Conservation (phyloP, 2,329 filamentous ascomycete genomes). For the Neopestalotiopsis sp. region DNA sequence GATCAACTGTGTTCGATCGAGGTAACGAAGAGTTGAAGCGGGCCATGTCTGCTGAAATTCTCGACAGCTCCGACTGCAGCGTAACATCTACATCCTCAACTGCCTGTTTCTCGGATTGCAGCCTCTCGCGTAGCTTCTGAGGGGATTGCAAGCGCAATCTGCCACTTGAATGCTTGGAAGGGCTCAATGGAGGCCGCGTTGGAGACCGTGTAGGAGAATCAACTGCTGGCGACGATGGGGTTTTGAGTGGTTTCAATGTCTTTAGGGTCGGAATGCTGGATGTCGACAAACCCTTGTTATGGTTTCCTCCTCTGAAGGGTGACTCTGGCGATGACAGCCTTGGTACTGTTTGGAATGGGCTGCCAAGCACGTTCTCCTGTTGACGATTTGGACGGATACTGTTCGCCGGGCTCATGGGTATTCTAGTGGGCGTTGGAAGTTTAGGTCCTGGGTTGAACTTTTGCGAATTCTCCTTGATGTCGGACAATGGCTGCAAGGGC, state of each 20-base stretch:
- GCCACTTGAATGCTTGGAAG: conserved; percentile 47
- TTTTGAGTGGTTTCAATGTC: conserved; percentile 44
- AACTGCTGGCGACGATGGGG: conserved; percentile 3
- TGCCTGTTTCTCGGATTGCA: conserved; percentile 80
- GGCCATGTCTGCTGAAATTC: conserved; percentile 82
- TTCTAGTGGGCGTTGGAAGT: conserved; percentile 52
- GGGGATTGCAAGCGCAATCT: conserved; percentile 74
- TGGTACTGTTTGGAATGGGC: conserved; percentile 24
- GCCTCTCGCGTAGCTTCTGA: conserved; percentile 81
- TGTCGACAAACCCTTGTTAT: conserved; percentile 57
- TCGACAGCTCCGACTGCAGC: conserved; percentile 76
- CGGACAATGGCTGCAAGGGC: conserved; percentile 53
- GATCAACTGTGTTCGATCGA: conserved; percentile 45
- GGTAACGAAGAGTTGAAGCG: conserved; percentile 51
- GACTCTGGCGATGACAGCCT: conserved; percentile 26
- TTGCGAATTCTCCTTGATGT: conserved; percentile 60
- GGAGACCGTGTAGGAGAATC: conserved; percentile 22
- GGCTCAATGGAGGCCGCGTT: conserved; percentile 41
- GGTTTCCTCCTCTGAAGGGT: conserved; percentile 33
- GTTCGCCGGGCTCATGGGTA: conserved; percentile 56
- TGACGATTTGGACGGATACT: conserved; percentile 50
- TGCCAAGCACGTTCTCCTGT: conserved; percentile 51
- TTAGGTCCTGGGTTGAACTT: conserved; percentile 62
- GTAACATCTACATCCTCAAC: conserved; percentile 73
- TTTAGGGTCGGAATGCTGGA: conserved; percentile 60